These are phyloP conservation scores for Diplocarpon mali DNA, from an alignment of 2,329 filamentous ascomycete genomes.

Conservation along the genomic window DNA sequence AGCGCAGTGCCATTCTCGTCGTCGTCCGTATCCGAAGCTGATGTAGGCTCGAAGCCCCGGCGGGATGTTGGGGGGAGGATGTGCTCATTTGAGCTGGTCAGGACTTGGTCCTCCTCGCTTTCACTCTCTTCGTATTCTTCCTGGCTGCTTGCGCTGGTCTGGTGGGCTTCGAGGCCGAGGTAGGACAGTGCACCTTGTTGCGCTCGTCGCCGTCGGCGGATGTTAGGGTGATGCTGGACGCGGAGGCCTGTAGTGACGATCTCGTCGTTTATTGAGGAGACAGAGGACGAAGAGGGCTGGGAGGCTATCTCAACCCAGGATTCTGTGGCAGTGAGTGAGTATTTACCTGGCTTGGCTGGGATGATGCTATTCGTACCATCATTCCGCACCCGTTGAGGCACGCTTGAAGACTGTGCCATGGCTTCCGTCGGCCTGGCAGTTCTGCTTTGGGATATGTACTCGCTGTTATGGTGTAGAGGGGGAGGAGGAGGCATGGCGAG, in stretches of 20 bases:
- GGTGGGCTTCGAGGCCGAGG: slow-evolving; percentile 30
- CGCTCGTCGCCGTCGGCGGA: slow-evolving; percentile 45
- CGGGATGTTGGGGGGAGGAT: slow-evolving; percentile 24
- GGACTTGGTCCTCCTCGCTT: slow-evolving; percentile 66
- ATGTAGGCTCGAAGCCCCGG: slow-evolving; percentile 29
- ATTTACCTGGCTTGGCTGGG: neutral
- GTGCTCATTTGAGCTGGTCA: slow-evolving; percentile 50
- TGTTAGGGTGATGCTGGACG: slow-evolving; percentile 55
- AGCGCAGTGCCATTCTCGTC: slow-evolving; percentile 78
- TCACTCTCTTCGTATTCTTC: slow-evolving; percentile 93
- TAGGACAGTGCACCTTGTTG: slow-evolving; percentile 30
- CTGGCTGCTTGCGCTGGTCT: slow-evolving; percentile 59
- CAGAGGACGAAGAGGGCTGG: slow-evolving; percentile 83
- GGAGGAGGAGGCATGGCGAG: no score
- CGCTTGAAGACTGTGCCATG: neutral
- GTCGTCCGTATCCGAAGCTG: slow-evolving; percentile 35
- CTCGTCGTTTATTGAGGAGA: slow-evolving; percentile 77
- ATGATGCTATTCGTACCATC: slow-evolving; percentile 17
- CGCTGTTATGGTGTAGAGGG: slow-evolving; percentile 6
- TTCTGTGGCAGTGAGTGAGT: slow-evolving; percentile 42
- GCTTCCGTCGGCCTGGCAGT: neutral
- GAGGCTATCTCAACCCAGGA: slow-evolving; percentile 95
- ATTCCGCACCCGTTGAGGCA: slow-evolving; percentile 18
- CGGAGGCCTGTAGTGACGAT: slow-evolving; percentile 82
- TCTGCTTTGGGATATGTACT: neutral